Evolutionary conservation across 257 asterid species (phyloP), one percentile per base, ranked within the genome.

Genomic region (Petunia axillaris): DNA sequence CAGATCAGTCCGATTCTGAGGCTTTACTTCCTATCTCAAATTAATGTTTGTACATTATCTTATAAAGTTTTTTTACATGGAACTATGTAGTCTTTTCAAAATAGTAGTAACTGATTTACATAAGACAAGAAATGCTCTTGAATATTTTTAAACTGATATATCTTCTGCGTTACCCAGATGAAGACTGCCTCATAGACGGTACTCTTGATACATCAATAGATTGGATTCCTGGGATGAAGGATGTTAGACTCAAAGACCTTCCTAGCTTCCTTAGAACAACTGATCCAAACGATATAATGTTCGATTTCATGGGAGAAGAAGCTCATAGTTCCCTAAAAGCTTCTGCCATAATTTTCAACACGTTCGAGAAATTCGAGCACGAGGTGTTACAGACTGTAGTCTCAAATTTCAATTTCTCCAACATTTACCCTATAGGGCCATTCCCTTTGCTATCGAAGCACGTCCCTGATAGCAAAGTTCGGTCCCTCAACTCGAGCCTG

Each of bases 261-360:
- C 93, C 92, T 1, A 88, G 90, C 81, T 90, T 90, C 75, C 10
- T 90, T 37, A 52, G 81, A 65, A 89, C 90, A 44, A 86, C 89
- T 0, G 90, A 91, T 81, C 93, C 91, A 14, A 37, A 91, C 16
- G 94, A 90, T 85, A 86, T 91, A 16, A 73, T 91, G 91, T 85
- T 91, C 67, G 80, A 89, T 35, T 87, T 81, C 90, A 0, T 84
- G 74, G 85, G 86, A 76, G 90, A 89, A 64, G 91, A 91, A 84
- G 87, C 87, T 2, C 89, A 89, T 46, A 80, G 50, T 15, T 81
- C 88, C 25, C 86, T 90, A 0, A 85, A 83, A 48, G 77, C 94
- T 39, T 48, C 87, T 0, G 90, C 91, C 6, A 63, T 91, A 57
- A 85, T 90, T 63, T 86, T 91, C 86, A 90, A 90, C 82, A 87